Base-by-base conservation (phyloP, 352 stramenopile species). In the Phytophthora fragariae region DNA sequence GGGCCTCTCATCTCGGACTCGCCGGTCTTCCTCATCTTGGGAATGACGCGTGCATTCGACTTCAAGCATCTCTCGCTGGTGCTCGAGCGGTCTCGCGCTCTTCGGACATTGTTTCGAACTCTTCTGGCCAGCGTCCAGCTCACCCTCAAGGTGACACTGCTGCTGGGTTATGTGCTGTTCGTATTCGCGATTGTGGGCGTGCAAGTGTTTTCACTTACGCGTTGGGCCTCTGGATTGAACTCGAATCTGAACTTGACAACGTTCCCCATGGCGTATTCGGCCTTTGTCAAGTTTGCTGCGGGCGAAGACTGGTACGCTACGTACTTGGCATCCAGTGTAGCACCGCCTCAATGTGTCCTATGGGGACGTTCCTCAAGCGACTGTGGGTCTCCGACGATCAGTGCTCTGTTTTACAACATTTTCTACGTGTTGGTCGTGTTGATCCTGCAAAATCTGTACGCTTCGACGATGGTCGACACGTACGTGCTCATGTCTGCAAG, bases 261-360 rank as follows among this genome's bases (percentile, higher is more conserved):
- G 2, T 96, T 96, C 56, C 89, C 88, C 1, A 85, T 70, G 15
- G 89, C 89, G 0, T 94, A 92, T 55, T 73, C 86, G 3, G 70
- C 87, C 5, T 94, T 95, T 67, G 86, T 94, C 33, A 94, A 94
- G 57, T 94, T 95, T 72, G 88, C 88, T 4, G 87, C 87, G 0
- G 89, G 89, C 8, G 89, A 96, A 76, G 88, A 95, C 57, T 96
- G 89, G 89, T 96, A 89, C 56, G 87, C 92, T 50, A 88, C 87
- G 14, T 93, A 93, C 59, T 77, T 86, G 41, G 85, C 89, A 9
- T 92, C 84, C 50, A 92, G 84, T 67, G 85, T 93, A 5, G 62
- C 63, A 9, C 66, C 76, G 8, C 88, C 89, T 0, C 80, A 85
- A 41, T 95, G 89, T 71, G 85, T 91, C 2, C 66, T 84, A 5